These are phyloP conservation scores for Collybiopsis confluens DNA, from an alignment of 768 basidiomycete genomes.

Conservation along the genomic window DNA sequence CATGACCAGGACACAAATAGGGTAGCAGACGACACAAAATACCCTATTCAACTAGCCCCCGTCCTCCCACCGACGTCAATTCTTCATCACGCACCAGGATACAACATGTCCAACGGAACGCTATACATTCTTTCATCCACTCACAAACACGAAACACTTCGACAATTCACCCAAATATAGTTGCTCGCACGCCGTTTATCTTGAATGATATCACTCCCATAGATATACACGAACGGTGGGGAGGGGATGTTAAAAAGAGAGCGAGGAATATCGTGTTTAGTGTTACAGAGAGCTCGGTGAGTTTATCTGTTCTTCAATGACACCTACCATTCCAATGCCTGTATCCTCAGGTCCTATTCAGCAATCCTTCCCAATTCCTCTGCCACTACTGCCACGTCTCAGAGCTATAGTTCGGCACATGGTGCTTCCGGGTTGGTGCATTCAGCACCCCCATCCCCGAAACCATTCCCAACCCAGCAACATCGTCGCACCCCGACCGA, in stretches of 20 bases:
- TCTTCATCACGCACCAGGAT: constrained; percentile 69
- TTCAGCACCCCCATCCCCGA: constrained; percentile 11
- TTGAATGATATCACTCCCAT: constrained; percentile 58
- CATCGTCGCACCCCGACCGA: constrained; percentile 14
- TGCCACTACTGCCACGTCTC: constrained; percentile 85
- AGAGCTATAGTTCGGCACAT: constrained; percentile 72
- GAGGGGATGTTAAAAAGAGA: constrained; percentile 25
- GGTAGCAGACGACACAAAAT: constrained; percentile 15
- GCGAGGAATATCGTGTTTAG: constrained; percentile 52
- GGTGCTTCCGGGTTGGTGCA: constrained; percentile 70
- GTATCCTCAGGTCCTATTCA: constrained; percentile 44
- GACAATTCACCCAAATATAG: constrained; percentile 56
- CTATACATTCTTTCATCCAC: constrained; percentile 52
- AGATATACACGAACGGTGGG: constrained; percentile 64
- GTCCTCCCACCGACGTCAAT: constrained; percentile 50
- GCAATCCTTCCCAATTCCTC: constrained; percentile 76
- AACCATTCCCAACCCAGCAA: constrained; percentile 10
- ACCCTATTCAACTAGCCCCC: constrained; percentile 16
- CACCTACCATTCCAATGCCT: neutral
- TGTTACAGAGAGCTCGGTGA: constrained; percentile 70
- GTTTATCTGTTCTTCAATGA: constrained; percentile 16
- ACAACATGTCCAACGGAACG: constrained; percentile 88
- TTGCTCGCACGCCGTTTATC: constrained; percentile 53
- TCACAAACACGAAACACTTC: constrained; percentile 22
- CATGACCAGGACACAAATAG: too few relatives aligned